phyloP scores from a whole-genome alignment of 2,329 filamentous ascomycete genomes.

The Alternaria infectoria region DNA sequence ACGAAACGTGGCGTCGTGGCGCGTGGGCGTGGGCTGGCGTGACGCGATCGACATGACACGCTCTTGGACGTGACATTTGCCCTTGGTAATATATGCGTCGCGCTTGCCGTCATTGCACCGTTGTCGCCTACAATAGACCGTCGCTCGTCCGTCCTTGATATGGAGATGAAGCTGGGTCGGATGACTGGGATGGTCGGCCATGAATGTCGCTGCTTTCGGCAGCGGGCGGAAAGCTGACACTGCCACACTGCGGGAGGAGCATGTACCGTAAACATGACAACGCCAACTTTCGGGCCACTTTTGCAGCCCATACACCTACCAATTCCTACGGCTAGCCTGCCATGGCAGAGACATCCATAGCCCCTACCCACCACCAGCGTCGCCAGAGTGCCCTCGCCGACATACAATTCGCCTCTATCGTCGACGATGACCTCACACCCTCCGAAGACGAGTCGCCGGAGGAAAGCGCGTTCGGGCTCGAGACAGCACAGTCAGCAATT shows the following conservation, averaged over 20 bases:
- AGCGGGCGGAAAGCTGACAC: conserved; percentile 32
- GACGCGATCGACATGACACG: conserved; percentile 3
- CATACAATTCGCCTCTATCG: conserved; percentile 50
- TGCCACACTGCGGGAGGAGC: conserved; percentile 31
- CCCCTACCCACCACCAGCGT: conserved; percentile 10
- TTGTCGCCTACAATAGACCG: conserved; percentile 4
- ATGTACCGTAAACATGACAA: conserved; percentile 21
- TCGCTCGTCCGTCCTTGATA: not conserved
- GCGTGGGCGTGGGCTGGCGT: not conserved
- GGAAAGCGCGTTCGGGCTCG: conserved; percentile 38
- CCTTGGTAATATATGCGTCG: conserved; percentile 6
- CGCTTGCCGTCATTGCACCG: conserved; percentile 19
- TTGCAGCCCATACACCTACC: conserved; percentile 1
- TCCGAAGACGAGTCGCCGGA: conserved; percentile 53
- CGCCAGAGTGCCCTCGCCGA: conserved; percentile 50
- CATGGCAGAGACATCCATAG: conserved; percentile 28
- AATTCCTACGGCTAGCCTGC: conserved; percentile 9
- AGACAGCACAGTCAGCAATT: conserved; percentile 56
- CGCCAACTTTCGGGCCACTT: conserved; percentile 14
- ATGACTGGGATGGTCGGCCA: conserved; percentile 8
- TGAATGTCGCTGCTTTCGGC: conserved; percentile 23
- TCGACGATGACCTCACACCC: conserved; percentile 51
- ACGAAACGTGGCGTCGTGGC: conserved; percentile 3
- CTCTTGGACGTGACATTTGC: conserved; percentile 7
- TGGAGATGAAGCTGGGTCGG: conserved; percentile 6